phyloP scores from a whole-genome alignment of 228 moss, liverwort and hornwort species.

The Sphagnum fallax region DNA sequence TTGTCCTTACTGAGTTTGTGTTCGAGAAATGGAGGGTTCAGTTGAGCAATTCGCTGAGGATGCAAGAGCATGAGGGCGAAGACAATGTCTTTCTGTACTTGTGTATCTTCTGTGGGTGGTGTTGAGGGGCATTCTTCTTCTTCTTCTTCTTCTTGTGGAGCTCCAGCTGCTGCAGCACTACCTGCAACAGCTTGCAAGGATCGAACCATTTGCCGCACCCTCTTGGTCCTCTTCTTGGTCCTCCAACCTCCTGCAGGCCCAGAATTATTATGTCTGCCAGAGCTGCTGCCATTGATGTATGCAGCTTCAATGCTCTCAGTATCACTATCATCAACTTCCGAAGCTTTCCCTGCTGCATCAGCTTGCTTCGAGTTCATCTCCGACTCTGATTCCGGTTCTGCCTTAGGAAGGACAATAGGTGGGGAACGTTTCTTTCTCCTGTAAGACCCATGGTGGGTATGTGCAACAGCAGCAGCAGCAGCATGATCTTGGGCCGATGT shows the following conservation, averaged over 20 bases:
- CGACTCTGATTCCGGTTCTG: slow-evolving; percentile 20
- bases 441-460: slow-evolving; percentile 12
- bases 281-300: slow-evolving; percentile 70
- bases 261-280: slow-evolving; percentile 11
- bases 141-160: slow-evolving; percentile 19
- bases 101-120: slow-evolving; percentile 15
- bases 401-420: slow-evolving; percentile 5
- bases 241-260: slow-evolving; percentile 35
- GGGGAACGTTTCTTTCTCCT: slow-evolving; percentile 21
- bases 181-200: slow-evolving; percentile 39
- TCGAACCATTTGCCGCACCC: slow-evolving; percentile 68
- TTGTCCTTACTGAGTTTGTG: too few species aligned
- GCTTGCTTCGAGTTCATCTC: background rate
- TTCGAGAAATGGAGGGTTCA: too few species aligned
- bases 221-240: slow-evolving; percentile 73
- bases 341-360: slow-evolving; percentile 18
- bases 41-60: too few species aligned
- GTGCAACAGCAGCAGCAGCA: slow-evolving; percentile 7
- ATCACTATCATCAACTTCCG: slow-evolving; percentile 76
- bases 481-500: too few species aligned
- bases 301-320: slow-evolving; percentile 89
- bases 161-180: slow-evolving; percentile 2
- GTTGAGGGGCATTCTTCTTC: slow-evolving; percentile 13
- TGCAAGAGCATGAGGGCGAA: slow-evolving; percentile 75
- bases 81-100: slow-evolving; percentile 36